phyloP scores from a whole-genome alignment of 2,329 filamentous ascomycete genomes.

The Ophiostoma piceae region DNA sequence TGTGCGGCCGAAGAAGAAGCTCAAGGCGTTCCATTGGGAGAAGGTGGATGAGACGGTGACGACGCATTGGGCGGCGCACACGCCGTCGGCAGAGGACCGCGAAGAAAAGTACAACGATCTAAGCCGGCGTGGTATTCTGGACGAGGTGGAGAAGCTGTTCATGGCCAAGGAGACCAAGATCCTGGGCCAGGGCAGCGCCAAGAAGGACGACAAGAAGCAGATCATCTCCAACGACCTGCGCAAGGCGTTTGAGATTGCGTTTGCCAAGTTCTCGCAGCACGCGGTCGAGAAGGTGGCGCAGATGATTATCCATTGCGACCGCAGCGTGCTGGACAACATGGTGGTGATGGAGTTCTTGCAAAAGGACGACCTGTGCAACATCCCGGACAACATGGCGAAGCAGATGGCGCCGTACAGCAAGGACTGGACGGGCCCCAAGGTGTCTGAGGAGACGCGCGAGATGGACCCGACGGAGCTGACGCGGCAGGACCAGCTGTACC shows the following conservation, averaged over 20 bases:
- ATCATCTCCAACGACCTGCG: constrained; percentile 87
- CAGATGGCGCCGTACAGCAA: constrained; percentile 92
- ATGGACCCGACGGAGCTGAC: constrained; percentile 84
- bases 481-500: constrained; percentile 89
- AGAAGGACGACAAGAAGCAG: constrained; percentile 95
- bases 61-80: constrained; percentile 86
- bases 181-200: constrained; percentile 63
- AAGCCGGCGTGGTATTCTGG: constrained; percentile 87
- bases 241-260: constrained; percentile 85
- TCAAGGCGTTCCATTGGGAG: constrained; percentile 98
- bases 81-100: constrained; percentile 77
- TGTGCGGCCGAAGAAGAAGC: constrained; percentile 94
- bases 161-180: constrained; percentile 94
- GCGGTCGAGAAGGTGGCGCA: constrained; percentile 79
- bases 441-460: constrained; percentile 70
- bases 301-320: constrained; percentile 94
- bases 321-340: constrained; percentile 76
- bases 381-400: constrained; percentile 85
- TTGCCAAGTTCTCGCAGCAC: constrained; percentile 85
- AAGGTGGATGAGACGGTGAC: constrained; percentile 90
- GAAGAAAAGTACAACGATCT: constrained; percentile 96
- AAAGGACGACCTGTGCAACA: constrained; percentile 85
- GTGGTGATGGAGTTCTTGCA: constrained; percentile 97
- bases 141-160: constrained; percentile 96
- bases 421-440: constrained; percentile 89